Evolutionary conservation across 331 rosid species (phyloP).

Genomic region (Rhamnella rubrinervis): DNA sequence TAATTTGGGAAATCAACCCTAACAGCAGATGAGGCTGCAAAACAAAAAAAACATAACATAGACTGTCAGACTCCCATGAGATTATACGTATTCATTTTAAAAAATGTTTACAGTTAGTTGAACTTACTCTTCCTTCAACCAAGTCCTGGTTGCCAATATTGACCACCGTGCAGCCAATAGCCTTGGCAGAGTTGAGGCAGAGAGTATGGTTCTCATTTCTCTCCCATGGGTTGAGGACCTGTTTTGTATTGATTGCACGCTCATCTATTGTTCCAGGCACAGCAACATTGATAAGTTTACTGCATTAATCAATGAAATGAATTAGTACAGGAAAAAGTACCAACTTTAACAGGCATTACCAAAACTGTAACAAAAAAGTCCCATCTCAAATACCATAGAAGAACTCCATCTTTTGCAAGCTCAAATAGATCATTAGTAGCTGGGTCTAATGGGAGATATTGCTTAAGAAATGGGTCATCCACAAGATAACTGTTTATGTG

Average conservation of each 20-base stretch:
- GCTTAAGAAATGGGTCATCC: slow-evolving; percentile 77
- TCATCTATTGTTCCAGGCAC: slow-evolving; percentile 98
- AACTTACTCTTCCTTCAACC: slow-evolving; percentile 90
- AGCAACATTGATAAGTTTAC: slow-evolving; percentile 97
- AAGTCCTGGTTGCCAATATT: slow-evolving; percentile 95
- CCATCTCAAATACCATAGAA: slow-evolving; percentile 74
- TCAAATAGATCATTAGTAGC: slow-evolving; percentile 63
- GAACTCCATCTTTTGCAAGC: slow-evolving; percentile 88
- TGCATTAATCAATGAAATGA: slow-evolving; percentile 43
- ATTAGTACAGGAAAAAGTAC: slow-evolving; percentile 28
- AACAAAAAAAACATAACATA: slow-evolving; percentile 24
- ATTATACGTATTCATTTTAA: neutral
- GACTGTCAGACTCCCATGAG: slow-evolving; percentile 14
- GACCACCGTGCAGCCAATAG: slow-evolving; percentile 97
- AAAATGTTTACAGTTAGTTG: slow-evolving; percentile 9
- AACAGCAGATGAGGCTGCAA: slow-evolving; percentile 90
- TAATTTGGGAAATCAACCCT: slow-evolving; percentile 94
- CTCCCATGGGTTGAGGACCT: slow-evolving; percentile 76
- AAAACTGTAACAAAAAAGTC: slow-evolving; percentile 26
- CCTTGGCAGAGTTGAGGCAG: slow-evolving; percentile 99
- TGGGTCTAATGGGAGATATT: slow-evolving; percentile 82
- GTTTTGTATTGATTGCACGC: slow-evolving; percentile 79
- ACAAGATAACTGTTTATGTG: slow-evolving; percentile 94
- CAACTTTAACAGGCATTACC: slow-evolving; percentile 17
- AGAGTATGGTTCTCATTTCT: slow-evolving; percentile 95